phyloP scores from a whole-genome alignment of 768 basidiomycete species.

The Arthromyces matolae region DNA sequence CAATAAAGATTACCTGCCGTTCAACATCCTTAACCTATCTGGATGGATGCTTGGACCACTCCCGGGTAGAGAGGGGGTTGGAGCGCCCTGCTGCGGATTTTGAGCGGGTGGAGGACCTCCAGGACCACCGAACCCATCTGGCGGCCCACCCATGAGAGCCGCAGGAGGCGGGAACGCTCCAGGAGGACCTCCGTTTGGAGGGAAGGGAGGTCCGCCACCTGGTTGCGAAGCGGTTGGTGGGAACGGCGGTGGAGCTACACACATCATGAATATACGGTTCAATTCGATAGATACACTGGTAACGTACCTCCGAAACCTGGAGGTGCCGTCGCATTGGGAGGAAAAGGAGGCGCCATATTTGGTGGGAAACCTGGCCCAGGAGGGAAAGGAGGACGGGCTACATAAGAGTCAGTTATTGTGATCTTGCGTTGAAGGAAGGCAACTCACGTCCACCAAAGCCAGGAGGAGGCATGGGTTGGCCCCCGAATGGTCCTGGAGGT shows the following conservation, averaged over 20 bases:
- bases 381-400: conserved; percentile 70
- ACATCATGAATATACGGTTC: background rate
- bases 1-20: conserved; percentile 20
- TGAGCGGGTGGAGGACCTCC: conserved; percentile 32
- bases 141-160: conserved; percentile 42
- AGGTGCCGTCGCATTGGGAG: conserved; percentile 51
- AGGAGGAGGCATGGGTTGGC: conserved; percentile 43
- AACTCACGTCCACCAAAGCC: conserved; percentile 53
- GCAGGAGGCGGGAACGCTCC: conserved; percentile 41
- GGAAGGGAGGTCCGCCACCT: conserved; percentile 5
- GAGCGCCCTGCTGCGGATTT: conserved; percentile 25
- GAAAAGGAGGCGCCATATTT: conserved; percentile 67
- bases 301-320: conserved; percentile 46
- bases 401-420: conserved; percentile 7
- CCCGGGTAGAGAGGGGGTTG: conserved; percentile 26
- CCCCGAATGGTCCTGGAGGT: conserved; percentile 49
- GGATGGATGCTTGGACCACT: conserved; percentile 74
- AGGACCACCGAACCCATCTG: conserved; percentile 41
- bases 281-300: background rate
- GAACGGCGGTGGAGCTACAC: conserved; percentile 8
- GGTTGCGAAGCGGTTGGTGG: conserved; percentile 4
- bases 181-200: conserved; percentile 5
- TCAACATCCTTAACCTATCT: conserved; percentile 81
- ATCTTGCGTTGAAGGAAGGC: conserved; percentile 3
- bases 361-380: conserved; percentile 57